phyloP scores from a whole-genome alignment of 306 rosid genomes.

The Gastrolobium bilobum region DNA sequence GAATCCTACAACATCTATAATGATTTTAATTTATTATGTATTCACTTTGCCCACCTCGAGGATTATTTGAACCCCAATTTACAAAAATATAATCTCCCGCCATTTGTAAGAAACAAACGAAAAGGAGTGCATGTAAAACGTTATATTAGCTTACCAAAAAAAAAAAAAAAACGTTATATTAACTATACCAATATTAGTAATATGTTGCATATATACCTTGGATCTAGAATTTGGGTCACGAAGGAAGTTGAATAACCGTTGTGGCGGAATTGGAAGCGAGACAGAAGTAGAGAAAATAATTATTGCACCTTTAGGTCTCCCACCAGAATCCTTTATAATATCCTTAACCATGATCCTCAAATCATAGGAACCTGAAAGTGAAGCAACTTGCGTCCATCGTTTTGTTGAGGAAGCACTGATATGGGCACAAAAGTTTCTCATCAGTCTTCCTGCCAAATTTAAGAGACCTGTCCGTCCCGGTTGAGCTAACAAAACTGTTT shows the following conservation, averaged over 20 bases:
- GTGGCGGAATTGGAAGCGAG: slow-evolving; percentile 44
- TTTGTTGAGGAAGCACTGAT: slow-evolving; percentile 38
- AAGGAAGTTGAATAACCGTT: slow-evolving; percentile 48
- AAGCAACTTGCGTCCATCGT: slow-evolving; percentile 41
- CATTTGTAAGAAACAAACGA: not conserved
- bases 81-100: not conserved
- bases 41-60: not conserved
- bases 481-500: not conserved
- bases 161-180: not conserved
- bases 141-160: not conserved
- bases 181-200: not conserved
- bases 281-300: slow-evolving; percentile 46
- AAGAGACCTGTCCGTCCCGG: slow-evolving; percentile 42
- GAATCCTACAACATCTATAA: not conserved
- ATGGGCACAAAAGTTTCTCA: slow-evolving; percentile 44
- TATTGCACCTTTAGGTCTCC: slow-evolving; percentile 39
- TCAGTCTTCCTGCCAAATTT: slow-evolving; percentile 56
- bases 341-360: slow-evolving; percentile 17
- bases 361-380: not conserved
- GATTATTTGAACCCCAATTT: not conserved
- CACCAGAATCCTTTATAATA: slow-evolving; percentile 20
- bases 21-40: not conserved
- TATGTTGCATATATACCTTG: slow-evolving; percentile 35
- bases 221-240: slow-evolving; percentile 26
- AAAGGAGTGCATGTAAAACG: not conserved